phyloP scores from a whole-genome alignment of 2,329 filamentous ascomycete species.

The Aspergillaceae sp. region DNA sequence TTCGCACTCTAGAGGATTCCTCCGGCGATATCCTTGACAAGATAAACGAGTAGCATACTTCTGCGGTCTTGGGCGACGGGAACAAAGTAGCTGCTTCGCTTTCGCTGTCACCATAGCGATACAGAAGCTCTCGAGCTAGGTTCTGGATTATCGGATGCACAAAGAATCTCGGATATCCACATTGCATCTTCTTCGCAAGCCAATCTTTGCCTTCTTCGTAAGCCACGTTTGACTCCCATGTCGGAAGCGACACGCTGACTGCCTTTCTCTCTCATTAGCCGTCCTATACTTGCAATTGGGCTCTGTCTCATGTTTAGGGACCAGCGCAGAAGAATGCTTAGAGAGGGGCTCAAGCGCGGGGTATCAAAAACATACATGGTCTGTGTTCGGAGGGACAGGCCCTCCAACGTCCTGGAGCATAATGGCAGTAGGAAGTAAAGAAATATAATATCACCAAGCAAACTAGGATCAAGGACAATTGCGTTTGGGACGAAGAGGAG shows the following conservation, averaged over 20 bases:
- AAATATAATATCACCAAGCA: neutral
- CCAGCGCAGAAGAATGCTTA: conserved; percentile 14
- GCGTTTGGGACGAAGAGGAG: neutral
- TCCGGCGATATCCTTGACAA: conserved; percentile 27
- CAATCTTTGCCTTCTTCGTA: conserved; percentile 89
- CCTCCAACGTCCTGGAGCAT: conserved; percentile 50
- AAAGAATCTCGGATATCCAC: conserved; percentile 92
- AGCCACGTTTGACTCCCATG: conserved; percentile 81
- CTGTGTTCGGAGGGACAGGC: conserved; percentile 67
- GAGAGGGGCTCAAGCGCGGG: conserved; percentile 8
- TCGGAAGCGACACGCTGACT: conserved; percentile 89
- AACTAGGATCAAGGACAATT: neutral
- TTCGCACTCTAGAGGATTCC: conserved; percentile 44
- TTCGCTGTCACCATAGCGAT: conserved; percentile 46
- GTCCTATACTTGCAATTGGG: neutral
- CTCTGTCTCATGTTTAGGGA: neutral
- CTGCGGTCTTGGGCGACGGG: conserved; percentile 61
- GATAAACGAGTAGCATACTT: conserved; percentile 67
- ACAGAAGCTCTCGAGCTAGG: conserved; percentile 60
- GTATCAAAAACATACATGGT: conserved; percentile 53
- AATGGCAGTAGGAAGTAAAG: neutral
- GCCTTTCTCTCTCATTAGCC: conserved; percentile 49
- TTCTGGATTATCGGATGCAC: conserved; percentile 74
- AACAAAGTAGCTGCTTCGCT: conserved; percentile 70
- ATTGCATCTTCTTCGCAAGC: conserved; percentile 77